phyloP scores from a whole-genome alignment of 306 rosid species.

The Psophocarpus tetragonolobus region DNA sequence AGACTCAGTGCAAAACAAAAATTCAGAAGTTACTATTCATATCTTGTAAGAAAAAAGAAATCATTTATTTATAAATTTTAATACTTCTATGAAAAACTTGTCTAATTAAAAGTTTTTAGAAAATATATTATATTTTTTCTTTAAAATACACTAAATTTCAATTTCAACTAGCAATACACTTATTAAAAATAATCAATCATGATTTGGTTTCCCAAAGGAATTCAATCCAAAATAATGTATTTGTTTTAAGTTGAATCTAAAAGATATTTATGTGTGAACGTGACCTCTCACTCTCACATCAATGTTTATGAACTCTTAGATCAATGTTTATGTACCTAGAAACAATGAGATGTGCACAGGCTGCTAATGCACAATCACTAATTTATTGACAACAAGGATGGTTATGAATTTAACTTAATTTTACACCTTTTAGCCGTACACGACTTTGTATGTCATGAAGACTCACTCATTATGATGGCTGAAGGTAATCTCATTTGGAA shows the following conservation, averaged over 20 bases:
- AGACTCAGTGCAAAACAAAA: not conserved
- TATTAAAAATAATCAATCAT: not conserved
- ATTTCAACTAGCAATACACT: not conserved
- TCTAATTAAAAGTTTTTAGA: not conserved
- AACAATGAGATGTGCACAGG: conserved; percentile 40
- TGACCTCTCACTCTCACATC: not conserved
- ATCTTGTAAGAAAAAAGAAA: not conserved
- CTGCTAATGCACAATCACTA: conserved; percentile 38
- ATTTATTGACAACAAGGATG: conserved; percentile 44
- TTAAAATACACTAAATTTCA: too few relatives aligned
- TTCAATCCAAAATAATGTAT: conserved; percentile 15
- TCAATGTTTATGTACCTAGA: conserved; percentile 38
- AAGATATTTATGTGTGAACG: conserved; percentile 12
- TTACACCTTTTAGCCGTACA: conserved; percentile 34
- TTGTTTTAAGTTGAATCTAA: not conserved
- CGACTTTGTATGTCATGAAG: conserved; percentile 29
- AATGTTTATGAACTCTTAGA: conserved; percentile 29
- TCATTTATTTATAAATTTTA: not conserved
- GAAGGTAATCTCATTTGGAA: conserved; percentile 48
- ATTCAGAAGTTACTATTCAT: not conserved
- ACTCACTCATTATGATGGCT: conserved; percentile 9
- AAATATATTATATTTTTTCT: not conserved
- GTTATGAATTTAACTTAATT: conserved; percentile 32
- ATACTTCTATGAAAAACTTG: not conserved
- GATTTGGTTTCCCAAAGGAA: not conserved